Conservation (phyloP, 2,329 filamentous ascomycete species). For the Pseudogymnoascus sp. region DNA sequence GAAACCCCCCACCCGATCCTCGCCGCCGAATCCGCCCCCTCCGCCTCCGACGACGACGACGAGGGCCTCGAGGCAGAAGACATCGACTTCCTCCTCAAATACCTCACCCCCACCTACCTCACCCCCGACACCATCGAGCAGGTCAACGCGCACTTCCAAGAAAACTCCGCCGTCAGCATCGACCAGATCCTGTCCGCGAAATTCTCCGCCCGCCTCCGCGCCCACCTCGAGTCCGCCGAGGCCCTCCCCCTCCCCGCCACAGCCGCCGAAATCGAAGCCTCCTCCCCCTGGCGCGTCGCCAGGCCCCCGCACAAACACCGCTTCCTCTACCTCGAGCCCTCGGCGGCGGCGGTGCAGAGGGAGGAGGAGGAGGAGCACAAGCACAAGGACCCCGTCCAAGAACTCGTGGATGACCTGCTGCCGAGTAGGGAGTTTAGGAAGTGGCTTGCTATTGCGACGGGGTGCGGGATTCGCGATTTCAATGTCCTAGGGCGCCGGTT, state of each 20-base stretch:
- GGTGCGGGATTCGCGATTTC: conserved; percentile 61
- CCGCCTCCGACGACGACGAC: conserved; percentile 12
- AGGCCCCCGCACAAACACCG: conserved; percentile 92
- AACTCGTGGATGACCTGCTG: conserved; percentile 73
- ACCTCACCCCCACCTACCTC: conserved; percentile 81
- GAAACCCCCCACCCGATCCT: conserved; percentile 41
- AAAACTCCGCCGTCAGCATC: conserved; percentile 77
- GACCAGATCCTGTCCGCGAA: conserved; percentile 69
- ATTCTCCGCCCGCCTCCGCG: conserved; percentile 63
- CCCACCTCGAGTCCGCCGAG: conserved; percentile 62
- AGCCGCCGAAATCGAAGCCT: conserved; percentile 48
- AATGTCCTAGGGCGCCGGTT: conserved; percentile 82
- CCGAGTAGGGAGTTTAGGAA: conserved; percentile 80
- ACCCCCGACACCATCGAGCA: conserved; percentile 85
- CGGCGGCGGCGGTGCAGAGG: conserved; percentile 20
- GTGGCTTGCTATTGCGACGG: conserved; percentile 80
- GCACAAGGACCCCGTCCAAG: conserved; percentile 55
- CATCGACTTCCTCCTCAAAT: conserved; percentile 82
- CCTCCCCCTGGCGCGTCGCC: conserved; percentile 62
- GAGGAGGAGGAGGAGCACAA: conserved; percentile 1
- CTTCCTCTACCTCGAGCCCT: conserved; percentile 68
- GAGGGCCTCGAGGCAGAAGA: conserved; percentile 64
- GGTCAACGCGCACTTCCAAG: conserved; percentile 68
- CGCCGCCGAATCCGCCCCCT: conserved; percentile 13
- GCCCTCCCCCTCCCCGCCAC: conserved; percentile 35